Evolutionary conservation across 1,284 basidiomycete species (phyloP), one percentile per base, ranked within the genome.

Genomic region (Irpex sp.): DNA sequence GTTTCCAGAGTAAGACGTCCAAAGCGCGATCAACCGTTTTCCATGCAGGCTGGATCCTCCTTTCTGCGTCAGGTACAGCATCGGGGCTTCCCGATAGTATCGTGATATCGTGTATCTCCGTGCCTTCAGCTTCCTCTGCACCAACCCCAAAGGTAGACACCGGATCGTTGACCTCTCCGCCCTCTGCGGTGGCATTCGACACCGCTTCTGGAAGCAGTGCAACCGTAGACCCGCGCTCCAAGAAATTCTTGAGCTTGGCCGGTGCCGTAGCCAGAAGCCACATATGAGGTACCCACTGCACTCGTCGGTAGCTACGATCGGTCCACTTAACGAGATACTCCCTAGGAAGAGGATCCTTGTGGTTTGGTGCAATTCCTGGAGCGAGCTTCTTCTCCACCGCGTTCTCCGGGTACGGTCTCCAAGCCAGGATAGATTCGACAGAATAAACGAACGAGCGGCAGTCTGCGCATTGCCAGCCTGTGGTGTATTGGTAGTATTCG

Each of bases 291-390:
- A 96, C 93, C 94, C 94, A 96, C 66, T 87, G 78, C 52, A 84
- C 78, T 61, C 92, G 85, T 57, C 88, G 78, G 73, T 90, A 95
- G 64, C 92, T 89, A 61, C 90, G 77, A 61, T 81, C 84, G 5
- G 76, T 73, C 90, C 92, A 97, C 72, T 97, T 97, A 61, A 96
- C 85, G 8, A 97, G 84, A 69, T 97, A 96, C 73, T 96, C 93
- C 60, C 94, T 79, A 19, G 91, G 90, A 12, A 94, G 79, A 52
- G 76, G 69, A 35, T 78, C 74, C 71, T 86, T 92, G 72, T 80
- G 80, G 67, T 85, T 76, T 1, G 83, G 79, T 19, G 76, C 68
- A 64, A 84, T 78, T 59, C 77, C 75, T 18, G 69, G 64, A 10
- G 74, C 67, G 36, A 70, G 73, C 37, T 75, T 65, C 3, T 82